A percentile compares a stretch with the other conserved stretches of the same genome.
These are phyloP conservation scores for Hylodesmum podocarpum DNA, from an alignment of 306 rosid species.

Conservation along the genomic window DNA sequence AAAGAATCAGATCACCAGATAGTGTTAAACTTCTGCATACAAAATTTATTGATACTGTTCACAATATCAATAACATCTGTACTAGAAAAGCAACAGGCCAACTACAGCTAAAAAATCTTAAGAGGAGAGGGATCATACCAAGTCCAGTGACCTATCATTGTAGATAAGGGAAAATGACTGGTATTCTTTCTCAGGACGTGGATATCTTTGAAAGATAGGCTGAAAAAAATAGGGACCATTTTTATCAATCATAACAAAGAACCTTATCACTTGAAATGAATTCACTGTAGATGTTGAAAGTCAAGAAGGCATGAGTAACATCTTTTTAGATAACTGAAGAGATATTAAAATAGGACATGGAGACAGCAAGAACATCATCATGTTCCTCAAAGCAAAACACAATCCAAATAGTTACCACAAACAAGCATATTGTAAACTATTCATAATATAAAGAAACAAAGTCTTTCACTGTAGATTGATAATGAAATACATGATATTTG, in stretches of 20 bases:
- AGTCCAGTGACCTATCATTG: conserved; percentile 91
- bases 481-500: background rate
- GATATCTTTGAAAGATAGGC: conserved; percentile 99
- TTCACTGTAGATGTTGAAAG: conserved; percentile 29
- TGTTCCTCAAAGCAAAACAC: conserved; percentile 18
- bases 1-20: conserved; percentile 34
- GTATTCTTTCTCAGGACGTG: conserved; percentile 97
- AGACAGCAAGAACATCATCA: conserved; percentile 19
- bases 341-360: conserved; percentile 18
- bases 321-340: conserved; percentile 15
- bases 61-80: conserved; percentile 16
- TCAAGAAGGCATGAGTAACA: conserved; percentile 23
- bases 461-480: conserved; percentile 12
- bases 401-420: conserved; percentile 31
- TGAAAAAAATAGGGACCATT: conserved; percentile 45
- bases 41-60: conserved; percentile 7
- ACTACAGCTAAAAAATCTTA: conserved; percentile 11
- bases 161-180: conserved; percentile 98
- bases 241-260: conserved; percentile 47
- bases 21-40: conserved; percentile 28
- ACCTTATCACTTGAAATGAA: conserved; percentile 25
- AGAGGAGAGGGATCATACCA: conserved; percentile 52
- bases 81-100: conserved; percentile 19
- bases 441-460: conserved; percentile 20
- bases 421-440: conserved; percentile 32